phyloP scores from a whole-genome alignment of 2,329 filamentous ascomycete species.

The Orbilia brochopaga region DNA sequence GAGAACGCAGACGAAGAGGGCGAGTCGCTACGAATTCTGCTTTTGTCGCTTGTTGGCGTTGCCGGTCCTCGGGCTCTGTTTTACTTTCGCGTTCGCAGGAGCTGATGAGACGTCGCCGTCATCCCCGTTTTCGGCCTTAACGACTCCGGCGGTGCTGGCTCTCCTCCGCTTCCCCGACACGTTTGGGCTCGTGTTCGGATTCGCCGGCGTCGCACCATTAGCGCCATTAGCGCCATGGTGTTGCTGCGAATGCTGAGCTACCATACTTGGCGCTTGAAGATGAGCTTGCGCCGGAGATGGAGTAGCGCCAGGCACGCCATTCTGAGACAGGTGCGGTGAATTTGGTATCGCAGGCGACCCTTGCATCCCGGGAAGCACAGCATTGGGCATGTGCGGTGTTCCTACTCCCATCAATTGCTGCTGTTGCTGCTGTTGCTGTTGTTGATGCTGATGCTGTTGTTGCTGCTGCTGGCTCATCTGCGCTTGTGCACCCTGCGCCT shows the following conservation, averaged over 20 bases:
- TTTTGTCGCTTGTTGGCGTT: conserved; percentile 58
- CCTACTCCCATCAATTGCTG: conserved; percentile 53
- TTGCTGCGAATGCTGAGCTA: conserved; percentile 71
- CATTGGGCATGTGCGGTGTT: conserved; percentile 53
- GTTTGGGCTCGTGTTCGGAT: conserved; percentile 68
- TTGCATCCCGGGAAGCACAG: conserved; percentile 53
- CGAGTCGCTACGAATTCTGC: conserved; percentile 52
- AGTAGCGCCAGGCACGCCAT: conserved; percentile 52
- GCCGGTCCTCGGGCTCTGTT: conserved; percentile 58
- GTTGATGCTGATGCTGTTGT: conserved; percentile 51
- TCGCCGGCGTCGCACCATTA: conserved; percentile 52
- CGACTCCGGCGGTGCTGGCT: conserved; percentile 56
- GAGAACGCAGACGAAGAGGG: background rate
- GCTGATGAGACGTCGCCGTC: conserved; percentile 53
- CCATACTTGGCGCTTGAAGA: conserved; percentile 71
- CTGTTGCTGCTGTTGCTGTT: conserved; percentile 52
- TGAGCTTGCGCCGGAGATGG: conserved; percentile 65
- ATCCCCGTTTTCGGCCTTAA: conserved; percentile 57
- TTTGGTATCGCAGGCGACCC: conserved; percentile 53
- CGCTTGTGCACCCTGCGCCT: conserved; percentile 50
- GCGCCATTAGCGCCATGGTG: conserved; percentile 61
- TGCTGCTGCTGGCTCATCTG: conserved; percentile 57
- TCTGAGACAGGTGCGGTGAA: conserved; percentile 53
- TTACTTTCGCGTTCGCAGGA: conserved; percentile 54
- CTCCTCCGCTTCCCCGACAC: conserved; percentile 58